Conservation (phyloP, 805 yeast species). For the Ogataea saltuana region DNA sequence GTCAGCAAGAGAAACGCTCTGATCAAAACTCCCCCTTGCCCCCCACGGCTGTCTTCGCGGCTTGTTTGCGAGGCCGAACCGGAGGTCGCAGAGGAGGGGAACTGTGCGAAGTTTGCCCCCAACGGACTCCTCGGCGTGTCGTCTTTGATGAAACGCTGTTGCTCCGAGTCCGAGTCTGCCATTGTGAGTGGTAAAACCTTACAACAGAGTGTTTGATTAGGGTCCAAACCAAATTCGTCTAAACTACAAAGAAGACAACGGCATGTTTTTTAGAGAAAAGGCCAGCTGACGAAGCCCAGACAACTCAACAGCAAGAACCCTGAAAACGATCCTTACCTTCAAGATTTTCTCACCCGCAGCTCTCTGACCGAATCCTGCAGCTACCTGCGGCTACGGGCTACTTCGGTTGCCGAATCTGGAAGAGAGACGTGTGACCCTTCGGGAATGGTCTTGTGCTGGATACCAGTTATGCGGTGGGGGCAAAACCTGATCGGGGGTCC, state of each 20-base stretch:
- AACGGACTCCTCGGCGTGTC: slow-evolving; percentile 4
- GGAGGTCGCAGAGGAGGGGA: not conserved
- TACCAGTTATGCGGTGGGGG: too few species aligned
- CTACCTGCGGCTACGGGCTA: not conserved
- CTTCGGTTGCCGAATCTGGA: slow-evolving; percentile 2
- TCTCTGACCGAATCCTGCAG: not conserved
- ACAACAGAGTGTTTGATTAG: not conserved
- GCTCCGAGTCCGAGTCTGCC: slow-evolving; percentile 8
- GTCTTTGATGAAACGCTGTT: slow-evolving; percentile 1
- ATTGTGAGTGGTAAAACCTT: not conserved
- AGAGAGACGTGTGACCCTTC: slow-evolving; percentile 2
- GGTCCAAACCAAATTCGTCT: not conserved
- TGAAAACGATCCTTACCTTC: not conserved
- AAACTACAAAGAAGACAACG: not conserved
- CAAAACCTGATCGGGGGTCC: too few species aligned
- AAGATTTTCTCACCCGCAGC: slow-evolving; percentile 3
- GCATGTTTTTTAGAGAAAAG: not conserved
- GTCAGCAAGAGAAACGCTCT: slow-evolving; percentile 9
- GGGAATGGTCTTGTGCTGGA: not conserved
- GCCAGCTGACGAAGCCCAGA: too few species aligned
- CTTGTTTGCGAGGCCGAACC: not conserved
- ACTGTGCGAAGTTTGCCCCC: slow-evolving; percentile 4
- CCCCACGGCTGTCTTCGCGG: not conserved
- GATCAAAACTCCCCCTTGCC: not conserved
- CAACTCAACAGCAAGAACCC: slow-evolving; percentile 6